Evolutionary conservation across 2,329 filamentous ascomycete species (phyloP).

Genomic region (Botrytis cinerea): DNA sequence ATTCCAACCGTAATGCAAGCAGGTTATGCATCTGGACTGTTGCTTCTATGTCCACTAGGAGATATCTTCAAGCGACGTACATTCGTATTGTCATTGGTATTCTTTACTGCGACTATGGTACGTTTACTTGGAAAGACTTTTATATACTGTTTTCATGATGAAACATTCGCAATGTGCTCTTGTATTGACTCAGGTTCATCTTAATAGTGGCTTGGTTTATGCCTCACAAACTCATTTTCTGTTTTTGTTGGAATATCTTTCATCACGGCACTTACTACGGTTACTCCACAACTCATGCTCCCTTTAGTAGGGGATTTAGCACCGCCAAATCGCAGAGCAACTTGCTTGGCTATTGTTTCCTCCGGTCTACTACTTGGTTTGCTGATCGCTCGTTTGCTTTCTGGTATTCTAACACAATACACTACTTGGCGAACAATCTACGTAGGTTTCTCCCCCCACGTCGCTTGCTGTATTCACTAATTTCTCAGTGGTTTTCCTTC

Average conservation of each 20-base stretch:
- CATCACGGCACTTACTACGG: slow-evolving; percentile 73
- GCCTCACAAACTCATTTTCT: slow-evolving; percentile 64
- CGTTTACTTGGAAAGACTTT: slow-evolving; percentile 36
- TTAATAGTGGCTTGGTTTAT: slow-evolving; percentile 65
- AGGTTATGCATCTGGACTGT: slow-evolving; percentile 72
- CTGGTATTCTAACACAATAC: slow-evolving; percentile 73
- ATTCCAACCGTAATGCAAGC: slow-evolving; percentile 79
- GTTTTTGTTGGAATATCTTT: slow-evolving; percentile 72
- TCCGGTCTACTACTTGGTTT: slow-evolving; percentile 76
- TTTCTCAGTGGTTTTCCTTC: slow-evolving; percentile 64
- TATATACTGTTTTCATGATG: not conserved
- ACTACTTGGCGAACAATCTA: slow-evolving; percentile 76
- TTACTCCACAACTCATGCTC: slow-evolving; percentile 79
- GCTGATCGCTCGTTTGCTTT: slow-evolving; percentile 72
- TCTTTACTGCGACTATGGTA: slow-evolving; percentile 68
- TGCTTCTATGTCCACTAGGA: slow-evolving; percentile 75
- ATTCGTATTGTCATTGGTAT: slow-evolving; percentile 67
- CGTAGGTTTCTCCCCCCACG: slow-evolving; percentile 26
- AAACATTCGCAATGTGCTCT: not conserved
- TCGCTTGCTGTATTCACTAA: not conserved
- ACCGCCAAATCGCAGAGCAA: slow-evolving; percentile 65
- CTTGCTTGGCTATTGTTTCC: slow-evolving; percentile 71
- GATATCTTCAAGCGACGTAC: slow-evolving; percentile 67
- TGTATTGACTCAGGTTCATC: slow-evolving; percentile 14
- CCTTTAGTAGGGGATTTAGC: slow-evolving; percentile 79